Conservation (phyloP, 371 early-diverging fungal genomes). For the Umbelopsis sp. region DNA sequence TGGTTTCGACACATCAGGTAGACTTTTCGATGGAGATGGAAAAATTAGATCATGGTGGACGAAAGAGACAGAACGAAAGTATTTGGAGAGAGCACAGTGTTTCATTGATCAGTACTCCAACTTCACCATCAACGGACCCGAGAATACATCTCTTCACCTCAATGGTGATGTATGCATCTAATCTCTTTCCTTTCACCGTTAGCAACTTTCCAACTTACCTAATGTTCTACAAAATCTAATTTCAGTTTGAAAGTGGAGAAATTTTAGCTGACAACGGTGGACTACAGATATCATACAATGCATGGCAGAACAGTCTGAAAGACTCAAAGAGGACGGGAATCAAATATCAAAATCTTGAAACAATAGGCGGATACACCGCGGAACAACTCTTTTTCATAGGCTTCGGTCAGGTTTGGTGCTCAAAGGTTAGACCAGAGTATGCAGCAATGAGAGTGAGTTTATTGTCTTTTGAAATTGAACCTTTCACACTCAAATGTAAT, state of each 20-base stretch:
- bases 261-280: slow-evolving; percentile 85
- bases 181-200: not conserved
- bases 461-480: not conserved
- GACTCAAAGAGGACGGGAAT: not conserved
- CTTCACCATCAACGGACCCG: slow-evolving; percentile 39
- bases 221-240: too few species aligned
- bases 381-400: slow-evolving; percentile 61
- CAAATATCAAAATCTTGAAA: slow-evolving; percentile 18
- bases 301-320: slow-evolving; percentile 34
- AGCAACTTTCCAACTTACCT: not conserved
- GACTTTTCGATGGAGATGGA: slow-evolving; percentile 56
- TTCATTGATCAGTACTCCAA: slow-evolving; percentile 68
- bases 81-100: slow-evolving; percentile 56
- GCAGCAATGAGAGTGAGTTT: slow-evolving; percentile 37
- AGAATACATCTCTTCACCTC: slow-evolving; percentile 34
- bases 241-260: slow-evolving; percentile 61
- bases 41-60: slow-evolving; percentile 69
- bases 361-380: slow-evolving; percentile 28
- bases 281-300: slow-evolving; percentile 38
- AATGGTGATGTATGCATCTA: slow-evolving; percentile 49
- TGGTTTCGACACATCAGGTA: slow-evolving; percentile 57
- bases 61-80: slow-evolving; percentile 47
- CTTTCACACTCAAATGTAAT: not conserved
- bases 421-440: slow-evolving; percentile 40
- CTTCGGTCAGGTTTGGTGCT: slow-evolving; percentile 60